Evolutionary conservation across 2,329 filamentous ascomycete genomes (phyloP), one percentile per base, ranked within the genome.

Genomic region (Neonectria sp.): DNA sequence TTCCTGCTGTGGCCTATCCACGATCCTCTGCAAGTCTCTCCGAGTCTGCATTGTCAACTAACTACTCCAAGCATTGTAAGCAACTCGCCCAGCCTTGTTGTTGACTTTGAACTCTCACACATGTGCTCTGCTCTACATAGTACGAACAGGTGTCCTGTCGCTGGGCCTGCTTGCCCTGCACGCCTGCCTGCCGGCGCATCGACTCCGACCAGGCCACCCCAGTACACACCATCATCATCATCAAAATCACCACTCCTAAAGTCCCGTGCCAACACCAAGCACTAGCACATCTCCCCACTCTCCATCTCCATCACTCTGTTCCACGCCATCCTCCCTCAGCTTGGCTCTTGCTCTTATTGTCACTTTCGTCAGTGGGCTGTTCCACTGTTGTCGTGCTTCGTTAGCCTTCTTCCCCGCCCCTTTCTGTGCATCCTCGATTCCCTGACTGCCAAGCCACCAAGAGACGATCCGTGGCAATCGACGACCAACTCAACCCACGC

Each of bases 361-460:
- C n/a, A 7, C 17, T 21, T 21, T 21, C n/a, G 8, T 21, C 40
- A 6, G 40, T 43, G 40, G 40, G 40, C 40, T 43, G 40, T 43
- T 43, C 49, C 27, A 24, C 48, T n/a, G 35, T 12, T 46, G 33
- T 53, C 27, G 31, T 27, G 29, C 53, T 43, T 15, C 35, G 27
- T 33, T n/a, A 33, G 27, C 48, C 27, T 33, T 52, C 27, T 52
- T 12, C 49, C 25, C 25, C 29, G 15, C 21, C 43, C 35, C 31
- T 21, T 40, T 40, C 31, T 40, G 37, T 29, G 49, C 33, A 53
- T 55, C 43, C 43, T 21, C 25, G 51, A 25, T 60, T 53, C 29
- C 49, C 29, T 57, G 52, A 15, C 45, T 9, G 57, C 52, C 57
- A 65, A 65, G 63, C 29, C 57, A 43, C 40, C 56, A 60, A 65